Evolutionary conservation across 768 basidiomycete species (phyloP), one percentile per base, ranked within the genome.

Genomic region (Suillus sp.): DNA sequence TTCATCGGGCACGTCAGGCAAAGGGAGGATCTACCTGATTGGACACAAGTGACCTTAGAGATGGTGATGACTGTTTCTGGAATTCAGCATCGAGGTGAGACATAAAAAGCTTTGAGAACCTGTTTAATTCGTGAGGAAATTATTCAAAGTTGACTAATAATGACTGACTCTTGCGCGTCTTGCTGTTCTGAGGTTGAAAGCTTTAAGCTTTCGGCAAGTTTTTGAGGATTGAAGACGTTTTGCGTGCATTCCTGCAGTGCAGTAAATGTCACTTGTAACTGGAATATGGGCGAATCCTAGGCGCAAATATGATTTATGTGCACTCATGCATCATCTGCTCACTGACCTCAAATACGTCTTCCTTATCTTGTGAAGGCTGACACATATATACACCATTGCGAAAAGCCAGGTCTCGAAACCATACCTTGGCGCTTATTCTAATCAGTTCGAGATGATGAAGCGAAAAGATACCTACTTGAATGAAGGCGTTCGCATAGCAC

Each of bases 51-150:
- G 86, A 84, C 66, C 82, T 85, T 20, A 96, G 78, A 10, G 78
- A 75, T 6, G 85, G 83, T 50, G 83, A 78, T 2, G 81, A 78
- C 70, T 97, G 95, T 72, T 92, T 93, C 75, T 86, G 84, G 74
- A 97, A 97, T 75, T 97, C 93, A 8, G 80, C 81, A 66, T 93
- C 92, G 38, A 98, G 81, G 70, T 95, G 90, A 14, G 88, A 87
- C 85, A 98, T 91, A 76, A 98, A 96, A 20, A 98, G 83, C 69
- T 98, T 98, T 2, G 93, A 95, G 72, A 98, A 96, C 72, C 95
- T 96, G 71, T 1, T 32, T 32, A 32, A 40, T 34, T 65, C 8
- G 62, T 58, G 62, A 67, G 61, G 38, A 59, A 62, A 16, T 48
- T 3, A 13, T 20, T 10, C 32, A 30, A 45, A 62, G 34, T 69